phyloP scores from a whole-genome alignment of 371 early-diverging fungal genomes.

The Gilbertella persicaria region DNA sequence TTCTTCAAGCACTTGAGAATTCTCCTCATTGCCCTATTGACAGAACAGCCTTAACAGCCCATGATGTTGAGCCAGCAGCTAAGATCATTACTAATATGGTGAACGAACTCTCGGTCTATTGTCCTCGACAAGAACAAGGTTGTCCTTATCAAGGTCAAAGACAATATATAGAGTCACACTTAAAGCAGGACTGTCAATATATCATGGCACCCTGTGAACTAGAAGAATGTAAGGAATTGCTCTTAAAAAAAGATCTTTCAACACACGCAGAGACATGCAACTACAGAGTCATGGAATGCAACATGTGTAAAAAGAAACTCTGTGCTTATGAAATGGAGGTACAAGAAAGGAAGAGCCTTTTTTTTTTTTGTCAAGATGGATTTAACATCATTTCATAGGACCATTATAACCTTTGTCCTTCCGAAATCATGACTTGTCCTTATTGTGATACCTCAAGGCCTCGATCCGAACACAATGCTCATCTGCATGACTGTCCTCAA shows the following conservation, averaged over 20 bases:
- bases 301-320: slow-evolving; percentile 62
- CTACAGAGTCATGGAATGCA: slow-evolving; percentile 60
- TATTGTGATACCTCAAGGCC: slow-evolving; percentile 56
- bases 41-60: slow-evolving; percentile 46
- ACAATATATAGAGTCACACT: slow-evolving; percentile 57
- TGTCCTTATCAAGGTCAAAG: slow-evolving; percentile 65
- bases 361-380: background rate
- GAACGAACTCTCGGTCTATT: slow-evolving; percentile 66
- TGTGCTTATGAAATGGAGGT: slow-evolving; percentile 50
- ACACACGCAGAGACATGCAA: slow-evolving; percentile 61
- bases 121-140: slow-evolving; percentile 58
- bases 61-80: slow-evolving; percentile 56
- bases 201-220: slow-evolving; percentile 55
- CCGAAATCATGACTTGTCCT: slow-evolving; percentile 59
- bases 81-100: slow-evolving; percentile 71
- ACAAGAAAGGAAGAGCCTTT: background rate
- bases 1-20: slow-evolving; percentile 55
- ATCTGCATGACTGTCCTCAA: slow-evolving; percentile 56
- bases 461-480: slow-evolving; percentile 51
- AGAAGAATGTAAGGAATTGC: slow-evolving; percentile 58
- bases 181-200: slow-evolving; percentile 62
- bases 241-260: slow-evolving; percentile 59
- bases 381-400: slow-evolving; percentile 51
- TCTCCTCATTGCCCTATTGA: slow-evolving; percentile 68
- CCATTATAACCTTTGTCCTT: slow-evolving; percentile 62